Evolutionary conservation across 805 yeast genomes (phyloP), one percentile per base, ranked within the genome.

Genomic region (Kazachstania psychrophila): DNA sequence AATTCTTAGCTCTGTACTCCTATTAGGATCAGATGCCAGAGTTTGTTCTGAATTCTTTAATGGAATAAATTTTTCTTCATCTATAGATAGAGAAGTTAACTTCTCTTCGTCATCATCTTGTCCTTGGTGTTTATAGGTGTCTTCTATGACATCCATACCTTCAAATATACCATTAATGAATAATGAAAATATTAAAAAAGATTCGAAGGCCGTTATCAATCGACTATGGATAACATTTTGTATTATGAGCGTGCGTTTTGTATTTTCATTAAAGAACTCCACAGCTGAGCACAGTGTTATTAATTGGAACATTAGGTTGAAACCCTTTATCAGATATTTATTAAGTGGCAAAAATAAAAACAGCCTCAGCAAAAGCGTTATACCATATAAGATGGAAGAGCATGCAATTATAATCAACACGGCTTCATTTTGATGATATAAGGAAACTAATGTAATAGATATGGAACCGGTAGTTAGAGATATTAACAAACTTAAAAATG

Each of bases 21-120:
- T 15, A 12, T 20, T 33, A 13, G 52, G 61, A 18, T 48, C 52
- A 12, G 63, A 57, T 1, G 59, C 56, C 15, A 60, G 29, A 0
- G 64, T 60, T 36, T 58, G 62, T 2, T 59, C 48, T 2, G 63
- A 58, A 32, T 49, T 44, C 37, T 60, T 60, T 34, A 55, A 31
- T 5, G 53, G 48, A 3, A 58, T 42, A 23, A 41, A 48, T 34
- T 42, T 54, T n/a, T 46, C 47, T 9, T 38, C 26, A 14, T 30
- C 28, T 6, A 29, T 20, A 9, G 20, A 7, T 22, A 36, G 33
- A 23, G 29, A 12, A 13, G 33, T 31, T 16, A 19, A 28, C 20
- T 20, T 29, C 10, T 40, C 40, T n/a, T 26, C 37, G 13, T 31
- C 22, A 7, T 26, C 29, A 4, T n/a, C 23, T 15, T 42, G 29